phyloP scores from a whole-genome alignment of 768 basidiomycete genomes.

The Rhodotorula taiwanensis region DNA sequence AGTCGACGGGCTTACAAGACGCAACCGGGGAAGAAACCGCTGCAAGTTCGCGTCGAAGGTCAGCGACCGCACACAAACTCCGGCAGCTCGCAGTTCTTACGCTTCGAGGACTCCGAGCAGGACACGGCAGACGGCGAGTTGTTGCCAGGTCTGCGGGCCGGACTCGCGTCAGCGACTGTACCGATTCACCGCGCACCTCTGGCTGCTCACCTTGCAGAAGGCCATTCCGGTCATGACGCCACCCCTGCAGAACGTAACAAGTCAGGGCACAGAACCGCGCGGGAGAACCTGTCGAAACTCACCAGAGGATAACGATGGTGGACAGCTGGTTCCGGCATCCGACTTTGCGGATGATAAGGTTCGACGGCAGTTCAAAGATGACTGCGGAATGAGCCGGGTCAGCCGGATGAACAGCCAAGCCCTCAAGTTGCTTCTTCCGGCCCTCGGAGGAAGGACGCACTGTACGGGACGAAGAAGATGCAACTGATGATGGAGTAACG shows the following conservation, averaged over 20 bases:
- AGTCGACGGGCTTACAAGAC: neutral
- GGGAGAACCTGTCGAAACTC: slow-evolving; percentile 7
- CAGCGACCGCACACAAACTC: too few species aligned
- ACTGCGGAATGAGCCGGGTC: neutral
- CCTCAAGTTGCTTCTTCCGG: slow-evolving; percentile 31
- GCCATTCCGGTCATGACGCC: slow-evolving; percentile 40
- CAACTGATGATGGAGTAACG: slow-evolving; percentile 37
- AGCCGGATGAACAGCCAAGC: neutral
- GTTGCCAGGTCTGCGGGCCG: slow-evolving; percentile 35
- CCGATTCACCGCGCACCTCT: too few species aligned
- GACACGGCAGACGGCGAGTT: slow-evolving; percentile 40
- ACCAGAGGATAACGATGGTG: slow-evolving; percentile 33
- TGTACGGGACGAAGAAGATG: slow-evolving; percentile 41
- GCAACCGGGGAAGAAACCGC: slow-evolving; percentile 10
- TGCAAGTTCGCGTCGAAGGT: too few species aligned
- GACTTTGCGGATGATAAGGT: slow-evolving; percentile 41
- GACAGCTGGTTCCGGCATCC: slow-evolving; percentile 30
- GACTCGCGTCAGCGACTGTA: too few species aligned
- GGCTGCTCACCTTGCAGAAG: slow-evolving; percentile 25
- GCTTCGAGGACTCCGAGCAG: slow-evolving; percentile 42
- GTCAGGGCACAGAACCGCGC: neutral
- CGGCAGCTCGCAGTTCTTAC: too few species aligned
- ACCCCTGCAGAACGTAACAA: neutral
- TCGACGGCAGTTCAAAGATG: slow-evolving; percentile 40
- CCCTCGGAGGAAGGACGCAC: slow-evolving; percentile 22